Base-by-base conservation (phyloP, 371 early-diverging fungal genomes). In the Ordospora pajunii region DNA sequence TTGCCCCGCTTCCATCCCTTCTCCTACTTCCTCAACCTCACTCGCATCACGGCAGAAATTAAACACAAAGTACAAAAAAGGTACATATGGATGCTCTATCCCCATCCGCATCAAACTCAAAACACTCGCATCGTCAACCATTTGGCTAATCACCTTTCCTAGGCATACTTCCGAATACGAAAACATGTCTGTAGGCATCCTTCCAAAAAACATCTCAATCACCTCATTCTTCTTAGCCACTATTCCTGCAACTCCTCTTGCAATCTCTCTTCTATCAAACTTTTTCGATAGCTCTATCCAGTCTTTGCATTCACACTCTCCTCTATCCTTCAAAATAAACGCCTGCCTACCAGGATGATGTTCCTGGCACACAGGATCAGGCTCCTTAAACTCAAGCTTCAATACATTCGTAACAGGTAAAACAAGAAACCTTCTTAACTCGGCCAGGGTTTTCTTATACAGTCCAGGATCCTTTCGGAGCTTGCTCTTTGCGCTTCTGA, bases 51-150 rank as follows among this genome's bases (percentile, higher is more conserved):
- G 40, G 0, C 40, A 23, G 52, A 67, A 66, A 17, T 48, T 68
- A 63, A 75, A 79, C 17, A 65, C n/a, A 51, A 75, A 70, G 62
- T 73, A 75, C 27, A 70, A 22, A 69, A 78, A 62, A n/a, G 75
- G 73, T n/a, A 62, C 25, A 25, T 50, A 74, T 17, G 75, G 78
- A 49, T 46, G 14, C 17, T 67, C 58, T 17, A 78, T 66, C 11
- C 66, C 73, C 7, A 48, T 21, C 1, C 14, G 22, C 48, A 64
- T 73, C 45, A 78, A 27, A 40, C 42, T 49, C 14, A 67, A 40
- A 45, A 58, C 21, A 1, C 52, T 32, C 19, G 27, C 27, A 32
- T 67, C 54, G 4, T 67, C 75, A 17, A 45, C 53, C 25, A 75
- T 67, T 21, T 65, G 49, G 49, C 66, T 70, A 48, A 77, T 58